Evolutionary conservation across 257 asterid genomes (phyloP).

Genomic region (Gentiana dahurica): DNA sequence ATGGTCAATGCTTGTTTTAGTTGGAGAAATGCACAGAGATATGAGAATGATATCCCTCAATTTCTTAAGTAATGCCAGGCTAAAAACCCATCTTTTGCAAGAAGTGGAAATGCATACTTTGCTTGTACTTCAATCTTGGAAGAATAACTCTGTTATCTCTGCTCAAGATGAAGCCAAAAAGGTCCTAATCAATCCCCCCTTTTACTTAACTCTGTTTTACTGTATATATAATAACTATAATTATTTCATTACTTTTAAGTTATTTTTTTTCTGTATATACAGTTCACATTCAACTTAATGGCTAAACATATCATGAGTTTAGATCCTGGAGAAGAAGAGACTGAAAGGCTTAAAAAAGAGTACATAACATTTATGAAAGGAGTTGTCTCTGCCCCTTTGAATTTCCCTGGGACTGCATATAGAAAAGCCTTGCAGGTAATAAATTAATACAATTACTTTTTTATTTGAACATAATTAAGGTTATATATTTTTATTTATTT

Average conservation of each 20-base stretch:
- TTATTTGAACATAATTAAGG: neutral
- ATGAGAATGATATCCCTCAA: conserved; percentile 81
- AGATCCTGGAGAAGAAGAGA: conserved; percentile 66
- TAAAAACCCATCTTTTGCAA: conserved; percentile 48
- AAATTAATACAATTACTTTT: neutral
- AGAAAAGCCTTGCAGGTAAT: conserved; percentile 64
- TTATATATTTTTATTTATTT: neutral
- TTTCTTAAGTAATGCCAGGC: conserved; percentile 68
- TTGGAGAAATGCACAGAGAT: conserved; percentile 89
- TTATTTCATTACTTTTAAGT: neutral
- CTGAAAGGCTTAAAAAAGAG: conserved; percentile 65
- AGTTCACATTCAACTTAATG: conserved; percentile 90
- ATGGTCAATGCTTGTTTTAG: conserved; percentile 91
- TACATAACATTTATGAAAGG: conserved; percentile 95
- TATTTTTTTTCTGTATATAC: conserved; percentile 1
- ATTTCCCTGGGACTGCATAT: conserved; percentile 94
- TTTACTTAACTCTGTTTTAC: too few species aligned
- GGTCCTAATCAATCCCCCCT: conserved; percentile 17
- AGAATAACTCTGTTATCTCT: conserved; percentile 29
- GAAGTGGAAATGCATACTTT: conserved; percentile 72
- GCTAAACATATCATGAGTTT: conserved; percentile 91
- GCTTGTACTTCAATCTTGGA: conserved; percentile 69
- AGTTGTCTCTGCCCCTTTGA: conserved; percentile 83
- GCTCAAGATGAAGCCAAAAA: conserved; percentile 95
- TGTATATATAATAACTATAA: too few species aligned